Base-by-base conservation (phyloP, 2,329 filamentous ascomycete species). In the Penicillium occitanis region DNA sequence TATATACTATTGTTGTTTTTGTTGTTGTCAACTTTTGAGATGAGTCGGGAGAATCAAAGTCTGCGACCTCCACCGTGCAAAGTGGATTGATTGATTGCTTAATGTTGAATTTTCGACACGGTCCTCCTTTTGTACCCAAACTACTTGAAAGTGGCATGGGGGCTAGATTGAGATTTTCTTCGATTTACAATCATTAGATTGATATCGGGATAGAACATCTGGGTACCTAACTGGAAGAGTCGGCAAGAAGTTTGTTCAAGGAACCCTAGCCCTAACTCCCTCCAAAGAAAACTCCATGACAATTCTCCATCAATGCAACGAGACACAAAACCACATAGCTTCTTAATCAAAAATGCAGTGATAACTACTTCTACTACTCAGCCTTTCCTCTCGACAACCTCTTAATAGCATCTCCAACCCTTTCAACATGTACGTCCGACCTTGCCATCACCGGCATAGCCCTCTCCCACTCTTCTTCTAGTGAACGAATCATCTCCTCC, bases 401-500 rank as follows among this genome's bases (percentile, higher is more conserved):
- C 5, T 19, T 14, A 19, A 63, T 53, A 28, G 17, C 22, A 51
- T 55, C 33, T 5, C 10, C 28, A 30, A 46, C 10, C 2, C 57
- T 4, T 8, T 60, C 10, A 2, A 30, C 48, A 51, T 17, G 1
- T 30, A 22, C 33, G 14, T 40, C 4, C 17, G 37, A 44, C 22
- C 13, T 22, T 37, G 17, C 14, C 19, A 0, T 72, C 91, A 57
- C 88, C n/a, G 25, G 65, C 30, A 58, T 25, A 60, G 42, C 35
- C 13, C 13, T 63, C 11, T 60, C 25, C 61, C 51, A 63, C 37
- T 66, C 65, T 8, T 51, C 19, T 46, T 59, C 53, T 37, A 66
- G 30, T 19, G 10, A 14, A 40, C 35, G 30, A 17, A 63, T 42
- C 37, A 60, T 50, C 19, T 46, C 53, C 19, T 63, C 55, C 17